These are phyloP conservation scores for Ceratocystis lukuohia DNA, from an alignment of 2,329 filamentous ascomycete genomes.

Conservation along the genomic window DNA sequence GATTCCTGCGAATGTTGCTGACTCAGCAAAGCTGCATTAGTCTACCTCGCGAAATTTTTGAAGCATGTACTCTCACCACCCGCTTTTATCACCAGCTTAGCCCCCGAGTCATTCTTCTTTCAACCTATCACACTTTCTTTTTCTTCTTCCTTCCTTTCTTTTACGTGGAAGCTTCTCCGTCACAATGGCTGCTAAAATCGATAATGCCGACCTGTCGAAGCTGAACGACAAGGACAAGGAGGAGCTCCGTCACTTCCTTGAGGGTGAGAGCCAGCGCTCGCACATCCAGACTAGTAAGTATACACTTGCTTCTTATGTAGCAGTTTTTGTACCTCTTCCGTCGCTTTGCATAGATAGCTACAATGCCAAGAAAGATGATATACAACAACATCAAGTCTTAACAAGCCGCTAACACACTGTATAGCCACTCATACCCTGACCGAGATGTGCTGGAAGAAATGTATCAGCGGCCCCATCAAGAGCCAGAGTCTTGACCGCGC, in stretches of 20 bases:
- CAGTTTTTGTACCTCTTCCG: neutral
- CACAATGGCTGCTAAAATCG: conserved; percentile 29
- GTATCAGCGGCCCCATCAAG: conserved; percentile 62
- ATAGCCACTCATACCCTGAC: conserved; percentile 43
- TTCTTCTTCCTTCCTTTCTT: neutral
- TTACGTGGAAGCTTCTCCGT: conserved; percentile 10
- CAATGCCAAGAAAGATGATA: no score
- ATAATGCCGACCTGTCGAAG: conserved; percentile 53
- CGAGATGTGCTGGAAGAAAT: conserved; percentile 90
- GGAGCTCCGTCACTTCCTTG: conserved; percentile 75
- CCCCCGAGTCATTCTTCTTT: neutral
- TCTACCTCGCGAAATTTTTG: conserved; percentile 2
- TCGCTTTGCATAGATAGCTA: no score
- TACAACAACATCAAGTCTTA: neutral
- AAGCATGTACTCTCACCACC: neutral
- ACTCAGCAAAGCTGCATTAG: conserved; percentile 3
- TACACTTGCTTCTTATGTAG: neutral
- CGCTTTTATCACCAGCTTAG: neutral
- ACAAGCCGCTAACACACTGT: neutral
- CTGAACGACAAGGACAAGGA: conserved; percentile 72
- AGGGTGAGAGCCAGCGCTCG: conserved; percentile 77
- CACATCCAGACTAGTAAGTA: conserved; percentile 46
- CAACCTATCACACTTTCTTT: neutral
- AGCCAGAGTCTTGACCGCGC: conserved; percentile 56
- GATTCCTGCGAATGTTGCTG: neutral